These are phyloP conservation scores for Pseudomicrostroma phylloplanum DNA, from an alignment of 1,284 basidiomycete species.

Conservation along the genomic window DNA sequence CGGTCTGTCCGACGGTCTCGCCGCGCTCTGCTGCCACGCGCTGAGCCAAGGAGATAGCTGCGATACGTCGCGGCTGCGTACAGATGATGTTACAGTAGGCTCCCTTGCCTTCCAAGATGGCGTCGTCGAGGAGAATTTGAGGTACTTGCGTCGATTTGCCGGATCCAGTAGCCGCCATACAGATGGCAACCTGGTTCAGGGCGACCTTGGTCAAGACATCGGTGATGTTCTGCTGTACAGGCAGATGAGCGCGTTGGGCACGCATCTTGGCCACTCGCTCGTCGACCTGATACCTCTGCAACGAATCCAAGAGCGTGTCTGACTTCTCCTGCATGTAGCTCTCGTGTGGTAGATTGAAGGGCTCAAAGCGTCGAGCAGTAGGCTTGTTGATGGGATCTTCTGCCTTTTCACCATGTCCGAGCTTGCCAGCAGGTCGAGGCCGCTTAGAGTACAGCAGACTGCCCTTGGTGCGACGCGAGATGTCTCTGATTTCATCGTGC, in stretches of 20 bases:
- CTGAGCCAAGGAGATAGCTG: constrained; percentile 85
- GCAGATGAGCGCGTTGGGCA: constrained; percentile 62
- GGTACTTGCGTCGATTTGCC: constrained; percentile 96
- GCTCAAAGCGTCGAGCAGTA: constrained; percentile 9
- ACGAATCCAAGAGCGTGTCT: constrained; percentile 57
- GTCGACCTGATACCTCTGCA: constrained; percentile 63
- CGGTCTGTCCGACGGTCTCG: constrained; percentile 64
- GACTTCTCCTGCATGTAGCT: constrained; percentile 59
- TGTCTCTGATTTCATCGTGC: constrained; percentile 68
- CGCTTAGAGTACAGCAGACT: constrained; percentile 44
- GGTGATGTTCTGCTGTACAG: constrained; percentile 56
- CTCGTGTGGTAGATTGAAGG: constrained; percentile 24
- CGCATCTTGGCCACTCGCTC: constrained; percentile 66
- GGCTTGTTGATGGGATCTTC: constrained; percentile 24
- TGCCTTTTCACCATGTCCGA: constrained; percentile 21
- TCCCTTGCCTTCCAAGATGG: constrained; percentile 70
- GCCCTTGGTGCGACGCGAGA: constrained; percentile 60
- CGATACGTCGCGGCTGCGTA: constrained; percentile 85
- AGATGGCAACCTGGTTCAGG: constrained; percentile 78
- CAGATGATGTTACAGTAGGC: constrained; percentile 84
- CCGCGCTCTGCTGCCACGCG: constrained; percentile 86
- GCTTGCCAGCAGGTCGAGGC: constrained; percentile 28
- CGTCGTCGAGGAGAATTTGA: constrained; percentile 82
- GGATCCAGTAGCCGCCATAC: constrained; percentile 90
- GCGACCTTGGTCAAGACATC: constrained; percentile 60